These are phyloP conservation scores for Dactylellina sp. DNA, from an alignment of 2,329 filamentous ascomycete species.

Conservation along the genomic window DNA sequence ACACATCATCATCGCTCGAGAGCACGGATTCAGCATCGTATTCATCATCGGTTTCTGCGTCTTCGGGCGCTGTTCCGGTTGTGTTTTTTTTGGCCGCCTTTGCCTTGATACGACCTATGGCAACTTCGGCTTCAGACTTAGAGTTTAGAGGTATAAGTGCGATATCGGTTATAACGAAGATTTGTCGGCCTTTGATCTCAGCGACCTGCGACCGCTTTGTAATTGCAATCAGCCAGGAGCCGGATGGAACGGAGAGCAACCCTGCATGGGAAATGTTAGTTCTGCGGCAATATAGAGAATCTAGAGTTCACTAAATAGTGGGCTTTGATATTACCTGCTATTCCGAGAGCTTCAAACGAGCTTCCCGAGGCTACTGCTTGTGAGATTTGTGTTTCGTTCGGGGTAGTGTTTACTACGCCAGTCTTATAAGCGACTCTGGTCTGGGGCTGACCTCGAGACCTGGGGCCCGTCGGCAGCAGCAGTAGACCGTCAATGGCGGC, in stretches of 20 bases:
- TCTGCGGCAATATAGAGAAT: not conserved
- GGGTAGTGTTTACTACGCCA: slow-evolving; percentile 67
- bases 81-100: slow-evolving; percentile 64
- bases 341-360: slow-evolving; percentile 66
- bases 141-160: slow-evolving; percentile 88
- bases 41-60: slow-evolving; percentile 67
- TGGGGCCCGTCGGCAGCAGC: slow-evolving; percentile 73
- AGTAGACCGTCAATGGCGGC: slow-evolving; percentile 85
- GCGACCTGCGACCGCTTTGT: slow-evolving; percentile 88
- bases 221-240: slow-evolving; percentile 87
- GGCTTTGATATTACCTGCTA: slow-evolving; percentile 68
- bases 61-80: slow-evolving; percentile 61
- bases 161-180: slow-evolving; percentile 90
- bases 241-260: slow-evolving; percentile 78
- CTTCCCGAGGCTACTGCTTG: slow-evolving; percentile 63
- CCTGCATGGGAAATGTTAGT: slow-evolving; percentile 68
- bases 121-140: slow-evolving; percentile 77
- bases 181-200: slow-evolving; percentile 77
- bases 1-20: slow-evolving; percentile 62
- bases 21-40: slow-evolving; percentile 63
- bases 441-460: slow-evolving; percentile 67
- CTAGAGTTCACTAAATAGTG: not conserved
- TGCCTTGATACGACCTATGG: slow-evolving; percentile 74
- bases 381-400: slow-evolving; percentile 61
- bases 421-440: slow-evolving; percentile 77